Evolutionary conservation across 805 yeast genomes (phyloP).

Genomic region (Lipomyces spencermartinsiae): DNA sequence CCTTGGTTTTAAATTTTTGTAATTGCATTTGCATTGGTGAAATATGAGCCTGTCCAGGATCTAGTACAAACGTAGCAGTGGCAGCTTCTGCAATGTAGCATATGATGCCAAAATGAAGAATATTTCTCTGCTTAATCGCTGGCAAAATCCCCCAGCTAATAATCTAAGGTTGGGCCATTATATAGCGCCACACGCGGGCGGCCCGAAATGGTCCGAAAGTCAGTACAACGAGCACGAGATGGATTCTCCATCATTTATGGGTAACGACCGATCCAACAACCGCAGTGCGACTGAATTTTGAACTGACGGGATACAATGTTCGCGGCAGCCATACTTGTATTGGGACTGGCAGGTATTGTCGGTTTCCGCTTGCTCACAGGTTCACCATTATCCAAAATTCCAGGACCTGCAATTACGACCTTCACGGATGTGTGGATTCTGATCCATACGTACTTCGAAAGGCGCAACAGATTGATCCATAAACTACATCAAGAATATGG

Average conservation of each 20-base stretch:
- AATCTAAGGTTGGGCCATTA: background rate
- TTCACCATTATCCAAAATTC: constrained; percentile 56
- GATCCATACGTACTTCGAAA: constrained; percentile 54
- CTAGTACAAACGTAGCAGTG: background rate
- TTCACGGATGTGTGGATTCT: constrained; percentile 52
- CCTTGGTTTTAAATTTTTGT: background rate
- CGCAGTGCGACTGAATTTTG: background rate
- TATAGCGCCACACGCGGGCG: background rate
- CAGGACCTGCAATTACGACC: constrained; percentile 65
- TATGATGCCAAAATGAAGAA: background rate
- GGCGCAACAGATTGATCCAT: constrained; percentile 58
- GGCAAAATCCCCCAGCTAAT: too few relatives aligned
- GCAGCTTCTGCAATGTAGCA: background rate
- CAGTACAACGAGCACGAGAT: too few relatives aligned
- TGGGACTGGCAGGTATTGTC: background rate
- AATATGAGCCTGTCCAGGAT: background rate
- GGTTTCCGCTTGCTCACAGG: background rate
- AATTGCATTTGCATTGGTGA: background rate
- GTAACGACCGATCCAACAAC: background rate
- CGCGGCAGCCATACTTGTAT: background rate
- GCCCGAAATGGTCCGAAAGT: background rate
- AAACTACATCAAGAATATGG: constrained; percentile 63
- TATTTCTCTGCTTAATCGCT: too few relatives aligned
- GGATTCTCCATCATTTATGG: too few relatives aligned
- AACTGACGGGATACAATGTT: background rate